Evolutionary conservation across 106 monocot genomes (phyloP).

Genomic region (Cymbidium sinense): DNA sequence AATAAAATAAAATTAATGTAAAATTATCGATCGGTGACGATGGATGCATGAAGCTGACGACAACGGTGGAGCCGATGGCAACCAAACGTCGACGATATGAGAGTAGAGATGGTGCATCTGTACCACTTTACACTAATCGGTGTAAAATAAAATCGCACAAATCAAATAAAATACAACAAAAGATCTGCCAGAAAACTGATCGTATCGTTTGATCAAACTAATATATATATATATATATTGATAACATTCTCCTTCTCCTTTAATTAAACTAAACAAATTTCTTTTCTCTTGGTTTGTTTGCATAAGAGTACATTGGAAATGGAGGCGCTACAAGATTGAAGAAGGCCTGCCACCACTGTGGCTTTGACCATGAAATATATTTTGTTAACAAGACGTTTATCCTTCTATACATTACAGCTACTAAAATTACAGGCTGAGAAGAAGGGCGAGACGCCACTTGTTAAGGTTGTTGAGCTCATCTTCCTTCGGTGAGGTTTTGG

Average conservation of each 20-base stretch:
- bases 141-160: too few relatives aligned
- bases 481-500: background rate
- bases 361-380: conserved; percentile 48
- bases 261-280: background rate
- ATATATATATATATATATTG: background rate
- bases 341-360: conserved; percentile 60
- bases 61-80: too few relatives aligned
- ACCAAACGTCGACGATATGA: too few relatives aligned
- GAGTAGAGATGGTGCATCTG: too few relatives aligned
- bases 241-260: background rate
- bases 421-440: conserved; percentile 4
- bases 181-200: background rate
- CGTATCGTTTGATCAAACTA: background rate
- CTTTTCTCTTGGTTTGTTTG: background rate
- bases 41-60: too few relatives aligned
- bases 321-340: background rate
- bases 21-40: too few relatives aligned
- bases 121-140: too few relatives aligned
- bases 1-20: too few relatives aligned
- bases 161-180: background rate
- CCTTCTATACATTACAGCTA: conserved; percentile 12
- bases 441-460: conserved; percentile 6
- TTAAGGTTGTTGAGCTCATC: too few relatives aligned
- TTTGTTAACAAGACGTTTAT: conserved; percentile 3
- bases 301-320: background rate